phyloP scores from a whole-genome alignment of 306 rosid genomes.

The Adenanthera pavonina region DNA sequence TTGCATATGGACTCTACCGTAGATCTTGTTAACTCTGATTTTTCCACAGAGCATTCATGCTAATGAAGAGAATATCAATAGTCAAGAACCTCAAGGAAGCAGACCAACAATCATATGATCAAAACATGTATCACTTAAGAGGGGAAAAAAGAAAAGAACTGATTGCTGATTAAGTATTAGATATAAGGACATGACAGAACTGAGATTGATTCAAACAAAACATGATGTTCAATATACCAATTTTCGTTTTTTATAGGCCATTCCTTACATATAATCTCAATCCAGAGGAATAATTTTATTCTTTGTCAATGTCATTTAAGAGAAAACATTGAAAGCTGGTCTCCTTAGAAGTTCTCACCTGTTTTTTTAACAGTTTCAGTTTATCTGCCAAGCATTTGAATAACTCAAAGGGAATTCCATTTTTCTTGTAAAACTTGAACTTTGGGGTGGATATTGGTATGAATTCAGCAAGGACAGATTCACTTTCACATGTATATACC shows the following conservation, averaged over 20 bases:
- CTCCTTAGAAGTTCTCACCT: slow-evolving; percentile 54
- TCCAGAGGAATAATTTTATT: neutral
- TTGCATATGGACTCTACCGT: slow-evolving; percentile 45
- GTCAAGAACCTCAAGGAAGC: slow-evolving; percentile 42
- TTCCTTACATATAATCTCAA: slow-evolving; percentile 2
- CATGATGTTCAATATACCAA: neutral
- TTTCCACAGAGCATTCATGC: slow-evolving; percentile 50
- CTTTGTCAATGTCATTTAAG: neutral
- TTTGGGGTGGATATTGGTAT: slow-evolving; percentile 72
- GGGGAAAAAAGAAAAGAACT: neutral
- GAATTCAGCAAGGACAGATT: slow-evolving; percentile 65
- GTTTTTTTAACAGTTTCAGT: slow-evolving; percentile 46
- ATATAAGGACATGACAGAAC: slow-evolving; percentile 16
- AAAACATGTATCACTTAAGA: neutral
- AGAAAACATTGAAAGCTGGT: slow-evolving; percentile 20
- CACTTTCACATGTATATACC: slow-evolving; percentile 84
- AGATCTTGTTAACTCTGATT: slow-evolving; percentile 50
- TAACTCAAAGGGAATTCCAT: slow-evolving; percentile 42
- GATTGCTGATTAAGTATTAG: neutral
- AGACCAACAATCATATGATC: slow-evolving; percentile 26
- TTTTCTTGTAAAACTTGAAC: slow-evolving; percentile 56
- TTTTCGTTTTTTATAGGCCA: neutral
- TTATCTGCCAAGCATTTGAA: slow-evolving; percentile 38
- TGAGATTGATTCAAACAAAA: slow-evolving; percentile 5
- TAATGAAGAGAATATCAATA: slow-evolving; percentile 47